A percentile compares a stretch with the other conserved stretches of the same genome.
phyloP scores from a whole-genome alignment of 2,329 filamentous ascomycete genomes.

The Phaeosphaeria sp. region DNA sequence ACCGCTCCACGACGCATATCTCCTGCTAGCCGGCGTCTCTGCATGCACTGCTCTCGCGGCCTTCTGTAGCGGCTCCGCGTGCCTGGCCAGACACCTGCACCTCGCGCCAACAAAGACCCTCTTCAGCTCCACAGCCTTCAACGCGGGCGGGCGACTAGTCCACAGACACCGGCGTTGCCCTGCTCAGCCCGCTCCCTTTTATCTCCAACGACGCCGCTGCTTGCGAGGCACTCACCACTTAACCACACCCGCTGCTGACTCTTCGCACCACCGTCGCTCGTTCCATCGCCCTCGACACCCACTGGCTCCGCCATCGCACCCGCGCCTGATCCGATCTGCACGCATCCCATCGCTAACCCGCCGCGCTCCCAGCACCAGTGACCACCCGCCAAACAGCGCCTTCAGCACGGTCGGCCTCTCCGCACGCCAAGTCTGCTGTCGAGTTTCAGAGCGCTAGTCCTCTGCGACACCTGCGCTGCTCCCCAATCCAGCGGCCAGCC shows the following conservation, averaged over 20 bases:
- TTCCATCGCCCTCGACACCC: not conserved
- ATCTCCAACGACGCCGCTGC: constrained; percentile 1
- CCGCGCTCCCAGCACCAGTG: not conserved
- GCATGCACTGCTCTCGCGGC: not conserved
- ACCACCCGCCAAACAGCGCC: not conserved
- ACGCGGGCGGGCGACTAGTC: no score
- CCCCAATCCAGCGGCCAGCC: constrained; percentile 18
- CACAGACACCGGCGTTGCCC: not conserved
- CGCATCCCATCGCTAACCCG: not conserved
- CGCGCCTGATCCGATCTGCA: not conserved
- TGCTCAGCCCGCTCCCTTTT: not conserved
- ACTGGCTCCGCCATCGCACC: not conserved
- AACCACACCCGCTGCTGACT: not conserved
- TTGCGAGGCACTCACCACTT: not conserved
- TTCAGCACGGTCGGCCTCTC: constrained; percentile 23
- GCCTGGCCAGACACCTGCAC: not conserved
- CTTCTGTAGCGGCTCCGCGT: not conserved
- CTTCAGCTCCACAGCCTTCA: constrained; percentile 1
- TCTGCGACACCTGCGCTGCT: constrained; percentile 20
- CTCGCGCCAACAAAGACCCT: not conserved
- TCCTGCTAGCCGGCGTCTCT: not conserved
- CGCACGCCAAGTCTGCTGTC: constrained; percentile 31
- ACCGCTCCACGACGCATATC: constrained; percentile 4
- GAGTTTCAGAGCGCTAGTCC: constrained; percentile 30
- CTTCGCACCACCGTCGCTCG: not conserved